These are phyloP conservation scores for Bipolaris sorokiniana DNA, from an alignment of 2,329 filamentous ascomycete species.

Conservation along the genomic window DNA sequence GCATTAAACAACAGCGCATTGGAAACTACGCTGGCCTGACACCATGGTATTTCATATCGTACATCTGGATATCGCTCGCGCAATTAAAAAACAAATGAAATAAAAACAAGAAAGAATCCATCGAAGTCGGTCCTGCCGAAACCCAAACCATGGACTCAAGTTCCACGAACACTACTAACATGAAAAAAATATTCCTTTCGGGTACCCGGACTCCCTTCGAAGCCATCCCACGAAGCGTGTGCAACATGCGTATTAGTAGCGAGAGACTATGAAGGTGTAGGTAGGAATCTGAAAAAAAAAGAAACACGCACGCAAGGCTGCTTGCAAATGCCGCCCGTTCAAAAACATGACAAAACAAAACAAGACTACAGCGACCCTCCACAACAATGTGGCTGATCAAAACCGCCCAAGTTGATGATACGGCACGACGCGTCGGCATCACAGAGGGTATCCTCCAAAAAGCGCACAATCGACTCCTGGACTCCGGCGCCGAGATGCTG, in stretches of 20 bases:
- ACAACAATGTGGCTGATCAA: not conserved
- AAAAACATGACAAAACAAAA: not conserved
- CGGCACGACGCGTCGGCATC: not conserved
- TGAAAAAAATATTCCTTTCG: not conserved
- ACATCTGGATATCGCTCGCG: slow-evolving; percentile 19
- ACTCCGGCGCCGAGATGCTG: slow-evolving; percentile 15
- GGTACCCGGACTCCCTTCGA: not conserved
- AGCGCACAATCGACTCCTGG: slow-evolving; percentile 13
- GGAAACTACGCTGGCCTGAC: not conserved
- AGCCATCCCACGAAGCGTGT: slow-evolving; percentile 6
- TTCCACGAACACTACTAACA: not conserved
- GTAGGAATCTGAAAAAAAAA: not conserved
- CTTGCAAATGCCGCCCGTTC: not conserved
- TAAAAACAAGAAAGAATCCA: slow-evolving; percentile 4
- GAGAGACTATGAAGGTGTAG: slow-evolving; percentile 10
- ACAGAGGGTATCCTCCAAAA: slow-evolving; percentile 12
- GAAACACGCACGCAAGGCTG: not conserved
- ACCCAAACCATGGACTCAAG: not conserved
- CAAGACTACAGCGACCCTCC: not conserved
- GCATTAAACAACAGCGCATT: not conserved
- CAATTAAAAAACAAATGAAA: slow-evolving; percentile 1
- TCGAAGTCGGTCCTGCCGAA: slow-evolving; percentile 32
- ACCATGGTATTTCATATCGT: slow-evolving; percentile 15
- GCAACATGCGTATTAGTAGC: slow-evolving; percentile 12
- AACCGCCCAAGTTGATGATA: slow-evolving; percentile 1